Conservation (phyloP, 1,284 basidiomycete species). For the Sanghuangporus baumii region DNA sequence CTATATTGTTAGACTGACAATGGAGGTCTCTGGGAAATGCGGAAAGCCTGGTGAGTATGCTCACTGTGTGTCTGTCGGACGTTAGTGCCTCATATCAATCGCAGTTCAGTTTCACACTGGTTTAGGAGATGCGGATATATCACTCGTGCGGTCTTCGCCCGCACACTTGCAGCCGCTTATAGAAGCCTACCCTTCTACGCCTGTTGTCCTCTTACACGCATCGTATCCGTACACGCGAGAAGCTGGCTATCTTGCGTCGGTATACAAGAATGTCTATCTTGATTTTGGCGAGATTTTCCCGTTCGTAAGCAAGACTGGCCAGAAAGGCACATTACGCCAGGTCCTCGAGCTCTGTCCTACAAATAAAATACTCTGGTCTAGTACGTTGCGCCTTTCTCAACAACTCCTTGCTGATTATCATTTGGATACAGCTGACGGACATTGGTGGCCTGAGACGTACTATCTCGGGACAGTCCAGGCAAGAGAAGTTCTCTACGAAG, state of each 20-base stretch:
- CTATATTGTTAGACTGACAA: slow-evolving; percentile 48
- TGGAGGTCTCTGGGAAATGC: slow-evolving; percentile 44
- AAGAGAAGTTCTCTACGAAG: slow-evolving; percentile 53
- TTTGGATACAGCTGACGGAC: slow-evolving; percentile 52
- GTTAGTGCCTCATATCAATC: background rate
- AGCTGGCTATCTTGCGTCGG: slow-evolving; percentile 64
- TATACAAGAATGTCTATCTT: slow-evolving; percentile 67
- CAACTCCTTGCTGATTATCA: background rate
- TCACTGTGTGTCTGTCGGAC: background rate
- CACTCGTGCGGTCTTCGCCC: slow-evolving; percentile 53
- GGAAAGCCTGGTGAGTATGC: slow-evolving; percentile 49
- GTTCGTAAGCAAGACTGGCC: slow-evolving; percentile 55
- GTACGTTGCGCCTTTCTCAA: slow-evolving; percentile 34
- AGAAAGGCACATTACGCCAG: slow-evolving; percentile 51
- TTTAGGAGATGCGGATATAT: slow-evolving; percentile 67
- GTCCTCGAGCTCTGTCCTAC: slow-evolving; percentile 65
- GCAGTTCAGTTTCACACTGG: slow-evolving; percentile 79
- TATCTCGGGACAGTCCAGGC: slow-evolving; percentile 63
- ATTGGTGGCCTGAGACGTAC: slow-evolving; percentile 74
- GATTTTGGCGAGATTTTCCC: slow-evolving; percentile 81
- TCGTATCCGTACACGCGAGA: slow-evolving; percentile 71
- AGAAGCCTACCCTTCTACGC: slow-evolving; percentile 50
- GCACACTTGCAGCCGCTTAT: slow-evolving; percentile 63
- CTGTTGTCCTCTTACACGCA: slow-evolving; percentile 64
- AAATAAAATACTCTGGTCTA: slow-evolving; percentile 76